Conservation (phyloP, 2,329 filamentous ascomycete species). For the Beauveria bassiana region DNA sequence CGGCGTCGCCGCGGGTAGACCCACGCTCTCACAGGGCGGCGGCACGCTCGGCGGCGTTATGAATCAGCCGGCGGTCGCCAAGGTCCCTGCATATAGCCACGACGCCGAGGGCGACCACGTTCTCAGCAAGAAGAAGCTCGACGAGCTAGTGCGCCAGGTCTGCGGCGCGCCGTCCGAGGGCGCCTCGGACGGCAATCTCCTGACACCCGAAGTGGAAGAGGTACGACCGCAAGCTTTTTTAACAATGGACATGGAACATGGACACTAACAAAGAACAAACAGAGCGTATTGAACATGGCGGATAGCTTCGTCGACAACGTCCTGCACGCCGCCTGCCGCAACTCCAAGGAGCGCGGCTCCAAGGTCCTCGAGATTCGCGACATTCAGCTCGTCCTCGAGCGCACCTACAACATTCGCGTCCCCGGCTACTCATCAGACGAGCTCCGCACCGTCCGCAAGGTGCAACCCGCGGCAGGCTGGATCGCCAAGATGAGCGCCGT, state of each 20-base stretch:
- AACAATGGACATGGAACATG: no score
- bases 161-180: constrained; percentile 69
- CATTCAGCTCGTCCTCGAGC: constrained; percentile 74
- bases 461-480: constrained; percentile 81
- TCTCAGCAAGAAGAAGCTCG: constrained; percentile 94
- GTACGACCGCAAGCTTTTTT: constrained; percentile 39
- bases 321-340: constrained; percentile 75
- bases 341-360: constrained; percentile 87
- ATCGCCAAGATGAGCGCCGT: constrained; percentile 96
- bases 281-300: constrained; percentile 82
- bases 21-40: constrained; percentile 74
- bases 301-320: constrained; percentile 95
- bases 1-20: constrained; percentile 58
- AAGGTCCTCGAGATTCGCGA: constrained; percentile 86
- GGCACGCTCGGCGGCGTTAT: constrained; percentile 74
- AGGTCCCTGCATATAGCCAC: constrained; percentile 74
- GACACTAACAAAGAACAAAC: background rate
- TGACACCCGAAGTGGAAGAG: constrained; percentile 94
- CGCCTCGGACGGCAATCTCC: constrained; percentile 59
- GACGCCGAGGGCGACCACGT: constrained; percentile 90
- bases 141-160: constrained; percentile 90
- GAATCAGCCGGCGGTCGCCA: constrained; percentile 76
- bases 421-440: constrained; percentile 94
- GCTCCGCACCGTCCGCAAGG: constrained; percentile 86
- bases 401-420: constrained; percentile 84